Conservation (phyloP, 2,329 filamentous ascomycete species). For the Talaromyces sp. region DNA sequence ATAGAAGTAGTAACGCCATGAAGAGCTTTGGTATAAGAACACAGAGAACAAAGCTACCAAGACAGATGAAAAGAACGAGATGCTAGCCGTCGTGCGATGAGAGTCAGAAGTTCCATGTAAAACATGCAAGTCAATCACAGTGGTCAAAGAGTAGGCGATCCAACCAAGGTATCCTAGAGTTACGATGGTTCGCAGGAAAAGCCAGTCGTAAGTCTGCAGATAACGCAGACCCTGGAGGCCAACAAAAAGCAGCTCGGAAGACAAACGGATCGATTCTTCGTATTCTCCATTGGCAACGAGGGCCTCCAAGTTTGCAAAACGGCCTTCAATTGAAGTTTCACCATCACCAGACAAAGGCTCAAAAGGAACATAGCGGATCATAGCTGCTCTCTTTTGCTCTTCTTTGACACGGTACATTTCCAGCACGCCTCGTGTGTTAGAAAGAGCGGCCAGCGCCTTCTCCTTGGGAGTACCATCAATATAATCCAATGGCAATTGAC, state of each 20-base stretch:
- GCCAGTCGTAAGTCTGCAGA: constrained; percentile 97
- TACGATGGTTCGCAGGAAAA: constrained; percentile 86
- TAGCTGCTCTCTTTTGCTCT: constrained; percentile 72
- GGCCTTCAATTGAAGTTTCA: constrained; percentile 63
- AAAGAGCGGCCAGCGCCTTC: constrained; percentile 81
- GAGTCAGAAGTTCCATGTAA: constrained; percentile 69
- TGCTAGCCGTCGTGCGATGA: constrained; percentile 62
- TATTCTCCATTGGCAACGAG: constrained; percentile 68
- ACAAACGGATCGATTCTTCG: constrained; percentile 78
- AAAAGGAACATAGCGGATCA: constrained; percentile 79
- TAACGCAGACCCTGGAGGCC: constrained; percentile 85
- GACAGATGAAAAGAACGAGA: constrained; percentile 71
- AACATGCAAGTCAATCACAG: constrained; percentile 85
- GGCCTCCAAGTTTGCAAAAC: constrained; percentile 67
- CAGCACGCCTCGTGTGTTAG: constrained; percentile 82
- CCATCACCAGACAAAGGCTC: constrained; percentile 66
- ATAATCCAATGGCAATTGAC: constrained; percentile 84
- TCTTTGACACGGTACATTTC: constrained; percentile 98
- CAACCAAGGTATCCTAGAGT: constrained; percentile 91
- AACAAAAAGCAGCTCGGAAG: constrained; percentile 73
- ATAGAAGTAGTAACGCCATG: constrained; percentile 85
- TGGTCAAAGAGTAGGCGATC: constrained; percentile 90
- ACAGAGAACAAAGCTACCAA: constrained; percentile 77
- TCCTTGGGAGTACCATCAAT: constrained; percentile 70
- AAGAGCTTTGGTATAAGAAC: constrained; percentile 77